phyloP scores from a whole-genome alignment of 108 stramenopile genomes.

The Skeletonema marinoi region DNA sequence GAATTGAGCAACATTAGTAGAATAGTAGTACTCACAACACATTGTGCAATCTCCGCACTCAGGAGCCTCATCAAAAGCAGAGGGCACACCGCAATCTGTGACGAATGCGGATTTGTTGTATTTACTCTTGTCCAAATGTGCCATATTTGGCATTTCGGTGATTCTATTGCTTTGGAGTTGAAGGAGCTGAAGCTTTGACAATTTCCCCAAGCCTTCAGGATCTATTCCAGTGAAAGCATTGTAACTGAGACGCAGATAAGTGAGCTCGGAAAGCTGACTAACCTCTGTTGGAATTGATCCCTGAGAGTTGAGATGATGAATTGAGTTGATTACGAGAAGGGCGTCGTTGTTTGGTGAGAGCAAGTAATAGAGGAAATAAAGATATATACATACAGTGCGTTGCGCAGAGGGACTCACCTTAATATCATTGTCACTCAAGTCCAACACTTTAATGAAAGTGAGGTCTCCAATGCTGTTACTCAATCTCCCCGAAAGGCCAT shows the following conservation, averaged over 20 bases:
- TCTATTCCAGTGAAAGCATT: slow-evolving; percentile 49
- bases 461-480: too few relatives aligned
- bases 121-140: background rate
- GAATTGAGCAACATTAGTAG: background rate
- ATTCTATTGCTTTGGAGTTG: slow-evolving; percentile 33
- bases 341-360: too few relatives aligned
- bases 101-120: slow-evolving; percentile 2
- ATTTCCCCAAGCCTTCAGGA: background rate
- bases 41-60: slow-evolving; percentile 24
- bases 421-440: too few relatives aligned
- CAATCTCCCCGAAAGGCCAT: too few relatives aligned
- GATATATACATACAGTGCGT: too few relatives aligned
- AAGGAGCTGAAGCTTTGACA: slow-evolving; percentile 8
- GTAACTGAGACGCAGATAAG: slow-evolving; percentile 47
- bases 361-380: too few relatives aligned
- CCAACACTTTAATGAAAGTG: too few relatives aligned
- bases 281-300: slow-evolving; percentile 64
- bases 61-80: slow-evolving; percentile 16
- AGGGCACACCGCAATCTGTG: slow-evolving; percentile 36
- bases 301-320: too few relatives aligned
- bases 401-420: too few relatives aligned
- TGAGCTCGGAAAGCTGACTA: slow-evolving; percentile 45
- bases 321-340: background rate
- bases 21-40: slow-evolving; percentile 37
- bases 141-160: background rate